Percentiles rank a stretch among this genome's conserved stretches.
phyloP scores from a whole-genome alignment of 2,329 filamentous ascomycete genomes.

The Colletotrichum chrysophilum region DNA sequence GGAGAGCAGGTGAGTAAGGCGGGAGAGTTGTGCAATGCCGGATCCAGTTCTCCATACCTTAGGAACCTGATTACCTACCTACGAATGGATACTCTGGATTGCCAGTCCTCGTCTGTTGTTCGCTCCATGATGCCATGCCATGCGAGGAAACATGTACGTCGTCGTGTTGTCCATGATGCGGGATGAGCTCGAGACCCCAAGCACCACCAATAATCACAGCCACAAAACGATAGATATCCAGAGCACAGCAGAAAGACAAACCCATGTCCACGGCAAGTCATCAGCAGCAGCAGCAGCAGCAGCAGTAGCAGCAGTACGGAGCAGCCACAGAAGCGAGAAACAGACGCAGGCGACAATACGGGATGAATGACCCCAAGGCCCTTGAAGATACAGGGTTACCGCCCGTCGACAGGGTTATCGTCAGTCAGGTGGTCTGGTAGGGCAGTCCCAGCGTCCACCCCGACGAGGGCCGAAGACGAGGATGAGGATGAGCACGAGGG shows the following conservation, averaged over 20 bases:
- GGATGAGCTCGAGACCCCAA: neutral
- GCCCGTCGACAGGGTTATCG: neutral
- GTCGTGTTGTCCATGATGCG: neutral
- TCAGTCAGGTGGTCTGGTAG: conserved; percentile 14
- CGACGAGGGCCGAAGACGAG: neutral
- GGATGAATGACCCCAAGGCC: neutral
- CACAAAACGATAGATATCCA: neutral
- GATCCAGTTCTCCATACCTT: neutral
- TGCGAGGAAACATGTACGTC: neutral
- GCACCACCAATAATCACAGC: neutral
- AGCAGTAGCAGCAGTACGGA: neutral
- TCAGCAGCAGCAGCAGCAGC: neutral
- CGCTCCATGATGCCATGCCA: neutral
- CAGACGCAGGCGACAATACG: neutral
- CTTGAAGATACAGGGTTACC: neutral
- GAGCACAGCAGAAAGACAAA: neutral
- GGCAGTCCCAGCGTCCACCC: neutral
- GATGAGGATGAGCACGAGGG: neutral
- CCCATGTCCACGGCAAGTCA: neutral
- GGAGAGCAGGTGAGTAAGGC: neutral
- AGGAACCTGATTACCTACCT: neutral
- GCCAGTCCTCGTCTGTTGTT: neutral
- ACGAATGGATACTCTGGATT: neutral
- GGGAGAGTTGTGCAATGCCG: neutral
- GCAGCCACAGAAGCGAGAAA: neutral